phyloP scores from a whole-genome alignment of 1,139 yeast species.

The Geotrichum citri-aurantii region DNA sequence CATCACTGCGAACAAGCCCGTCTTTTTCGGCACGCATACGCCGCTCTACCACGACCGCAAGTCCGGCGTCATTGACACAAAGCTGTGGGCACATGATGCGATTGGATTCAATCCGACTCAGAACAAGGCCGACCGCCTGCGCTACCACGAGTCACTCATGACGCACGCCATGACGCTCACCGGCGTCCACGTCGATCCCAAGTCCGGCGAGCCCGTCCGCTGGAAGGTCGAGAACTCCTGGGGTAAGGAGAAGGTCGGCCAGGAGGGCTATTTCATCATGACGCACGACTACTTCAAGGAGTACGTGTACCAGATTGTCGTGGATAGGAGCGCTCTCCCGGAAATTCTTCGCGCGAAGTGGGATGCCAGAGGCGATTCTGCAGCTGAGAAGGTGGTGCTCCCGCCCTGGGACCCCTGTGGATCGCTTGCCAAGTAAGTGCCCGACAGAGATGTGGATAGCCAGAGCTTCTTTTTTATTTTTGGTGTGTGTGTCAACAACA shows the following conservation, averaged over 20 bases:
- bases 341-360: slow-evolving; percentile 37
- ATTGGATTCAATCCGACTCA: slow-evolving; percentile 56
- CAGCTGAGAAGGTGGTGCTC: slow-evolving; percentile 40
- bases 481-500: not conserved
- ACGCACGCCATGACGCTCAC: slow-evolving; percentile 80
- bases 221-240: slow-evolving; percentile 86
- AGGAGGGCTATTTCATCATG: slow-evolving; percentile 72
- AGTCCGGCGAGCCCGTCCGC: slow-evolving; percentile 52
- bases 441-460: not conserved
- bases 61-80: slow-evolving; percentile 64
- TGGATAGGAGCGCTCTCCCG: slow-evolving; percentile 41
- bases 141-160: slow-evolving; percentile 59
- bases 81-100: slow-evolving; percentile 59
- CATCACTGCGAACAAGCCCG: slow-evolving; percentile 66
- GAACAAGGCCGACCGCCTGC: slow-evolving; percentile 53
- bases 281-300: slow-evolving; percentile 78
- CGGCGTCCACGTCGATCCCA: slow-evolving; percentile 59
- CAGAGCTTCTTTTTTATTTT: not conserved
- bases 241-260: slow-evolving; percentile 67
- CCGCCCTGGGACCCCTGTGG: slow-evolving; percentile 90
- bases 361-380: slow-evolving; percentile 33
- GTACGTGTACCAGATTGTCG: slow-evolving; percentile 77
- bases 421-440: slow-evolving; percentile 50
- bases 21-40: slow-evolving; percentile 81
- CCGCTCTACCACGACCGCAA: slow-evolving; percentile 57